phyloP scores from a whole-genome alignment of 192 early-diverging fungal species.

The Funneliformis mosseae region DNA sequence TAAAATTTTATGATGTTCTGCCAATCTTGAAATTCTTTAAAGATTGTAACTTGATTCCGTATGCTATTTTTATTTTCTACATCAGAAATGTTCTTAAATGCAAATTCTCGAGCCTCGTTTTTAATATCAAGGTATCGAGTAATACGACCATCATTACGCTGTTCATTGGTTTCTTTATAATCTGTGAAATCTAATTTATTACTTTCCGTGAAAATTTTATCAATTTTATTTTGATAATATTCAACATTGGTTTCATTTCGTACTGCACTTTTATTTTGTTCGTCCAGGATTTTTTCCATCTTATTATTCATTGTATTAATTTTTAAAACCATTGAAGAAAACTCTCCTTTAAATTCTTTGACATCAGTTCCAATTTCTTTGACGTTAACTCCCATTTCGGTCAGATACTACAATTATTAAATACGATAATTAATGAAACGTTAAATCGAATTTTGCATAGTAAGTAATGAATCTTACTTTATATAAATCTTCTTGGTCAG shows the following conservation, averaged over 20 bases:
- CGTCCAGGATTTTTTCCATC: neutral
- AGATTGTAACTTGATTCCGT: constrained; percentile 14
- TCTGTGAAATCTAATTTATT: neutral
- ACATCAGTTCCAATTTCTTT: neutral
- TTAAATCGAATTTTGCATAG: too few relatives aligned
- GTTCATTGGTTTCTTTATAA: neutral
- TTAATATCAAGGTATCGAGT: neutral
- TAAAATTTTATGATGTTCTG: constrained; percentile 13
- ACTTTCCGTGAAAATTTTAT: neutral
- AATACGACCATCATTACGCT: neutral
- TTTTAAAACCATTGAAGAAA: neutral
- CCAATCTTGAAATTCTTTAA: neutral
- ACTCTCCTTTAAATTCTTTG: too few relatives aligned
- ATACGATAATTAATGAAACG: too few relatives aligned
- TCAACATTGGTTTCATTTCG: neutral
- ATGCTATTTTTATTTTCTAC: neutral
- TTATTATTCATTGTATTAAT: neutral
- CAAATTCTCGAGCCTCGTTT: neutral
- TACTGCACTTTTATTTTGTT: too few relatives aligned
- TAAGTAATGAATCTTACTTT: too few relatives aligned
- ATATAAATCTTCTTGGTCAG: too few relatives aligned
- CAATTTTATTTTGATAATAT: neutral
- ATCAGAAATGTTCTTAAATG: neutral
- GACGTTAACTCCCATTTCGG: neutral
- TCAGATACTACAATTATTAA: neutral